Conservation (phyloP, 352 stramenopile genomes). For the Phytophthora citrophthora region DNA sequence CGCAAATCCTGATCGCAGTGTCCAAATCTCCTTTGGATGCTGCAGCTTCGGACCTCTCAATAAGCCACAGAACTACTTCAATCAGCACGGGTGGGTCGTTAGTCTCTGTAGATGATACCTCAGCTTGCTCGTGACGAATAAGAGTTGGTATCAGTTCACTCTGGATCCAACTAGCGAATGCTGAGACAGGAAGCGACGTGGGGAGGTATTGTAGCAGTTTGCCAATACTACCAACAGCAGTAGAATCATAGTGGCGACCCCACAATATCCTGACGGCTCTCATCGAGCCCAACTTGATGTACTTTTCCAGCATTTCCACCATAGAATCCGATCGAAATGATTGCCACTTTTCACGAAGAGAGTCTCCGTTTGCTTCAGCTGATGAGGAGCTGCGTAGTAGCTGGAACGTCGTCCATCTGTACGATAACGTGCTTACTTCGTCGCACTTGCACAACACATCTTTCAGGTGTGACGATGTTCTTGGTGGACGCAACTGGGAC, state of each 20-base stretch:
- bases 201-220: conserved; percentile 48
- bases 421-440: conserved; percentile 45
- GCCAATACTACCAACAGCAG: conserved; percentile 40
- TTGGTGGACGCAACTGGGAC: conserved; percentile 16
- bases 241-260: conserved; percentile 52
- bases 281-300: conserved; percentile 60
- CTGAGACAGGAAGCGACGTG: conserved; percentile 42
- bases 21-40: conserved; percentile 37
- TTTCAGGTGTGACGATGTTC: background rate
- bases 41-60: conserved; percentile 34
- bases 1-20: conserved; percentile 40
- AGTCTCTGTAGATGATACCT: conserved; percentile 5
- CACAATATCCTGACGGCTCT: conserved; percentile 58
- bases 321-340: conserved; percentile 44
- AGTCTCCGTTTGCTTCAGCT: conserved; percentile 3
- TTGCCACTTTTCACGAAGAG: conserved; percentile 37
- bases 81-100: conserved; percentile 18
- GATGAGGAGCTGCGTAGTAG: conserved; percentile 42
- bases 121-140: conserved; percentile 28
- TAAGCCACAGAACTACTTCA: conserved; percentile 39
- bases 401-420: conserved; percentile 79
- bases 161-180: conserved; percentile 63
- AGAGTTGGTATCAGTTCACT: conserved; percentile 58
- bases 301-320: conserved; percentile 46
- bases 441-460: conserved; percentile 35